Evolutionary conservation across 176 grass and related monocot species (phyloP).

Genomic region (Metroxylon sagu): DNA sequence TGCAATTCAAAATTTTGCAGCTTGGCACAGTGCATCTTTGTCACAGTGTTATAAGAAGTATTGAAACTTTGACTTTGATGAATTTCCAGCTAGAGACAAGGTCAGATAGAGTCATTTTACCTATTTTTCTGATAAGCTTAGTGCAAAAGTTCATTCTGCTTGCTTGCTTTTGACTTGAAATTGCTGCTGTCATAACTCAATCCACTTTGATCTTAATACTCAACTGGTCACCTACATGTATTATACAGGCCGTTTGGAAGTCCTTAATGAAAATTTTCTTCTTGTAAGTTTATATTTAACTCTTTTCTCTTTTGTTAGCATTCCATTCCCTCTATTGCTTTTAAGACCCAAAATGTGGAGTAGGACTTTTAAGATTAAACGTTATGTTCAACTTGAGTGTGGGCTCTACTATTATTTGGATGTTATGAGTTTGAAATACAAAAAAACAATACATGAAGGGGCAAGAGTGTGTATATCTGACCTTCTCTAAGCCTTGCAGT

Average conservation of each 20-base stretch:
- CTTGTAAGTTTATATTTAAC: constrained; percentile 38
- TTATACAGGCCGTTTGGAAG: constrained; percentile 82
- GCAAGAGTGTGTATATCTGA: no score
- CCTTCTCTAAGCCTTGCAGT: no score
- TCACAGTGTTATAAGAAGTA: constrained; percentile 89
- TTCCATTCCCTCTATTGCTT: not conserved
- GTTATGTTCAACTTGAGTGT: no score
- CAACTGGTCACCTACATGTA: constrained; percentile 94
- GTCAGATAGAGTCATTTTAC: constrained; percentile 16
- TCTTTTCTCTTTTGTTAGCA: not conserved
- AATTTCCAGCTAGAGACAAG: constrained; percentile 90
- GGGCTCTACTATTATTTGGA: no score
- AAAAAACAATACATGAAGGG: no score
- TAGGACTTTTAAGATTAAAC: no score
- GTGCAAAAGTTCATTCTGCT: no score
- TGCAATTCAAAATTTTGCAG: constrained; percentile 27
- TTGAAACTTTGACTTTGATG: constrained; percentile 94
- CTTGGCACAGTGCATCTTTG: constrained; percentile 96
- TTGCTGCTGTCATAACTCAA: no score
- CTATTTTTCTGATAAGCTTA: not conserved
- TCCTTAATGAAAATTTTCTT: constrained; percentile 95
- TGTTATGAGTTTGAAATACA: no score
- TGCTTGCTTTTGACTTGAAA: no score
- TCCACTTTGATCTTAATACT: constrained; percentile 8
- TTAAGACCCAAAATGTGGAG: not conserved